A percentile compares a stretch with the other conserved stretches of the same genome.
phyloP scores from a whole-genome alignment of 345 rosid genomes.

The Populus pruinosa region DNA sequence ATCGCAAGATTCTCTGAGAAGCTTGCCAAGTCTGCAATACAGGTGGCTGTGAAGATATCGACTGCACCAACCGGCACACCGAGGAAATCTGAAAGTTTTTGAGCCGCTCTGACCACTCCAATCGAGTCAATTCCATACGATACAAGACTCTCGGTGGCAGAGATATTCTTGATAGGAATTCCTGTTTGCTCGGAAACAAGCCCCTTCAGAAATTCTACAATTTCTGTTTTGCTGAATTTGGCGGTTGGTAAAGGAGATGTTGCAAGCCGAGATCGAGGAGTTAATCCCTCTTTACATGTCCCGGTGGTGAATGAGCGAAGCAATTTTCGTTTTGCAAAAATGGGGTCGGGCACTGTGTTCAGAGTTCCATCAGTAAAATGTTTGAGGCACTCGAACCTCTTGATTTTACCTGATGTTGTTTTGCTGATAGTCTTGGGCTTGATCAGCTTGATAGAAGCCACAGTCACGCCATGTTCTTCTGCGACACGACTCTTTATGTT shows the following conservation, averaged over 20 bases:
- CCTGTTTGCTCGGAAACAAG: constrained; percentile 54
- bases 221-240: constrained; percentile 38
- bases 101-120: constrained; percentile 70
- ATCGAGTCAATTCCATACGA: constrained; percentile 70
- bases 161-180: constrained; percentile 34
- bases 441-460: constrained; percentile 56
- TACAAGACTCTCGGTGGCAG: constrained; percentile 46
- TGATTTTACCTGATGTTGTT: constrained; percentile 70
- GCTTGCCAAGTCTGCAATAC: constrained; percentile 62
- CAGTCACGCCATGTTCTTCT: constrained; percentile 59
- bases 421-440: constrained; percentile 58
- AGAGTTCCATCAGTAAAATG: constrained; percentile 54
- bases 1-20: constrained; percentile 46
- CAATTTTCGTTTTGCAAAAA: constrained; percentile 30
- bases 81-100: constrained; percentile 57
- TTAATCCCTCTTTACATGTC: constrained; percentile 42
- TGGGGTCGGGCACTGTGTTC: constrained; percentile 37
- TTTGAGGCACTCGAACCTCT: constrained; percentile 68
- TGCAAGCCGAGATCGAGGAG: constrained; percentile 35
- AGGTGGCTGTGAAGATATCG: constrained; percentile 63
- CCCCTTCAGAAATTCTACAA: constrained; percentile 44
- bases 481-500: constrained; percentile 39
- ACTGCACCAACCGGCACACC: constrained; percentile 68
- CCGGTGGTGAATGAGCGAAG: constrained; percentile 48
- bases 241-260: constrained; percentile 26